phyloP scores from a whole-genome alignment of 495 filamentous ascomycete species.

The Symbiotaphrina buchneri region DNA sequence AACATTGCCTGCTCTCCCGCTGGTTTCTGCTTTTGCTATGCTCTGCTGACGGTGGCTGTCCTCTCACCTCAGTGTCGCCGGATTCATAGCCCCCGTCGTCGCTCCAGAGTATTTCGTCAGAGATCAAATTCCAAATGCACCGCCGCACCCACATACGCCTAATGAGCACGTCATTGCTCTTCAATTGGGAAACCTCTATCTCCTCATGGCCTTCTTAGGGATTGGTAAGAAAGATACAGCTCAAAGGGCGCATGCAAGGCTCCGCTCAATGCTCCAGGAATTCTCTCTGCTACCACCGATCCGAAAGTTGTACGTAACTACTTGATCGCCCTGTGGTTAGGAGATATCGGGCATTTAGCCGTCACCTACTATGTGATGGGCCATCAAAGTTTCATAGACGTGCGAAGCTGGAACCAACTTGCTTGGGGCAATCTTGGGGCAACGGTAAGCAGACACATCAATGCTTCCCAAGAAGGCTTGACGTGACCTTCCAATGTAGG shows the following conservation, averaged over 20 bases:
- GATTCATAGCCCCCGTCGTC: not conserved
- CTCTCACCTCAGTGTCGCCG: slow-evolving; percentile 1
- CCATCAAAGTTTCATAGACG: slow-evolving; percentile 23
- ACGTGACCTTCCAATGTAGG: too few relatives aligned
- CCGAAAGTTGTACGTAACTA: too few relatives aligned
- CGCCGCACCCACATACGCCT: not conserved
- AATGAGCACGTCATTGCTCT: slow-evolving; percentile 1
- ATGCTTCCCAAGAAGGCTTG: too few relatives aligned
- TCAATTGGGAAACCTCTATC: slow-evolving; percentile 4
- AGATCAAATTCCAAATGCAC: slow-evolving; percentile 1
- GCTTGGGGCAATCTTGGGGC: slow-evolving; percentile 52
- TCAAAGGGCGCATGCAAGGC: too few relatives aligned
- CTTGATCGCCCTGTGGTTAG: slow-evolving; percentile 37
- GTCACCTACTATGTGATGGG: slow-evolving; percentile 37
- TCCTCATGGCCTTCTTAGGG: slow-evolving; percentile 2
- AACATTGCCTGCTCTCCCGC: not conserved
- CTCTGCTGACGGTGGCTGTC: too few relatives aligned
- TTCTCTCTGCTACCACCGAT: too few relatives aligned
- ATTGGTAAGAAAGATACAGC: too few relatives aligned
- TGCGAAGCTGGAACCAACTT: slow-evolving; percentile 40
- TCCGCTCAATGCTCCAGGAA: too few relatives aligned
- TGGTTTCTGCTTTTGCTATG: too few relatives aligned
- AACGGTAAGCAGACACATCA: too few relatives aligned
- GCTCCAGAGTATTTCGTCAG: not conserved
- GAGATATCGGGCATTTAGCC: slow-evolving; percentile 47